phyloP scores from a whole-genome alignment of 1,284 basidiomycete genomes.

The Papiliotrema fonsecae region DNA sequence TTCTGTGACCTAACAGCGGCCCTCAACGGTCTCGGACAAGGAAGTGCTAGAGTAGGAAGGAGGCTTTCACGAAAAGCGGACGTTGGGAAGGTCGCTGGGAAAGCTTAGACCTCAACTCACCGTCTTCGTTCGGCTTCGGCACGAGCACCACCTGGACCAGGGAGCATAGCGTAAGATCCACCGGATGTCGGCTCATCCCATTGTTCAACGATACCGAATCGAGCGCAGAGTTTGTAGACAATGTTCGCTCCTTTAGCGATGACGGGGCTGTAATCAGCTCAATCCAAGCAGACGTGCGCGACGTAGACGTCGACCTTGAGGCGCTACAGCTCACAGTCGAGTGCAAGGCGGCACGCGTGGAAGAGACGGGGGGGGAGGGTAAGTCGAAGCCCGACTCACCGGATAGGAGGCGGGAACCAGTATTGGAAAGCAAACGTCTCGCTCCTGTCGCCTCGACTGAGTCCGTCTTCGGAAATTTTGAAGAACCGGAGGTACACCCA shows the following conservation, averaged over 20 bases:
- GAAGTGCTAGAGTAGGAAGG: not conserved
- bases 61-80: not conserved
- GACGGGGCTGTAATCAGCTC: slow-evolving; percentile 46
- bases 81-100: not conserved
- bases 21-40: not conserved
- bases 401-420: slow-evolving; percentile 93
- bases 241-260: slow-evolving; percentile 65
- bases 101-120: slow-evolving; percentile 50
- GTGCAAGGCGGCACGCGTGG: not conserved
- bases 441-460: slow-evolving; percentile 72
- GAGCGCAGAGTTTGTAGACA: slow-evolving; percentile 59
- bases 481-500: slow-evolving; percentile 97
- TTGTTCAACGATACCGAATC: slow-evolving; percentile 68
- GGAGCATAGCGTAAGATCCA: slow-evolving; percentile 59
- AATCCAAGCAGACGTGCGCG: not conserved
- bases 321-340: not conserved
- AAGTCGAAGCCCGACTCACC: slow-evolving; percentile 56
- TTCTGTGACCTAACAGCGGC: not conserved
- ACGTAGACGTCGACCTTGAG: not conserved
- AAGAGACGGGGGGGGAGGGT: not conserved
- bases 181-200: slow-evolving; percentile 65
- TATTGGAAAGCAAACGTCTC: slow-evolving; percentile 94
- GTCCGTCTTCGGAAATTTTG: slow-evolving; percentile 66
- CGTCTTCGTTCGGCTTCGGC: slow-evolving; percentile 89
- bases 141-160: slow-evolving; percentile 74